Evolutionary conservation across 306 rosid species (phyloP), one percentile per base, ranked within the genome.

Genomic region (Abrus precatorius): DNA sequence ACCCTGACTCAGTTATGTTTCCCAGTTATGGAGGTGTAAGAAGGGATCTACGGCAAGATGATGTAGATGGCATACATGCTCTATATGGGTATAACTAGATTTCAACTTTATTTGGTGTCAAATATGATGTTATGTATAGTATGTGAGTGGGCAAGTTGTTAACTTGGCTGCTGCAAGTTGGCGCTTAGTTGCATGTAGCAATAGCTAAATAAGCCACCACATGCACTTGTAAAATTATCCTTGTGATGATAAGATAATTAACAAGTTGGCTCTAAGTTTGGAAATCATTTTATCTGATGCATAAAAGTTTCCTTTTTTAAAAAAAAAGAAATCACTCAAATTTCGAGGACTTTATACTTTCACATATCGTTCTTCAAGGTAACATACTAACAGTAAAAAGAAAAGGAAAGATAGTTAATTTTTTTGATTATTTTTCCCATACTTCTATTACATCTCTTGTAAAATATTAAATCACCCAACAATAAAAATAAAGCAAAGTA

Each of bases 21-120:
- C 53, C 87, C 0, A 0, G 0, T 9, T 27, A 84, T 12, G 32
- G 2, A 1, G 1, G 36, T 2, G 8, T 6, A 4, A 74, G 78
- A 82, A 76, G 20, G 3, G 7, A 43, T 59, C 32, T 68, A 28
- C 9, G 14, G 57, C 60, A 10, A 1, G 85, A 86, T 70, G 87
- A 86, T 60, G 14, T 80, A 44, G 40, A 71, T n/a, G 89, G 89
- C 2, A 86, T 86, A 43, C 49, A 45, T 2, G 75, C 62, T 65
- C 59, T 86, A 5, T 86, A 83, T 61, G 38, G 28, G 20, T 20
- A 20, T 20, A 20, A 20, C 20, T 20, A 20, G 20, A 20, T 20
- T 20, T 0, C 20, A 20, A 20, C 20, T 20, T 20, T 20, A 20
- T 20, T 20, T 20, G 20, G 36, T 54, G 10, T 54, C 9, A 5